phyloP scores from a whole-genome alignment of 441 rosid genomes.

The Pelargonium citronellum region DNA sequence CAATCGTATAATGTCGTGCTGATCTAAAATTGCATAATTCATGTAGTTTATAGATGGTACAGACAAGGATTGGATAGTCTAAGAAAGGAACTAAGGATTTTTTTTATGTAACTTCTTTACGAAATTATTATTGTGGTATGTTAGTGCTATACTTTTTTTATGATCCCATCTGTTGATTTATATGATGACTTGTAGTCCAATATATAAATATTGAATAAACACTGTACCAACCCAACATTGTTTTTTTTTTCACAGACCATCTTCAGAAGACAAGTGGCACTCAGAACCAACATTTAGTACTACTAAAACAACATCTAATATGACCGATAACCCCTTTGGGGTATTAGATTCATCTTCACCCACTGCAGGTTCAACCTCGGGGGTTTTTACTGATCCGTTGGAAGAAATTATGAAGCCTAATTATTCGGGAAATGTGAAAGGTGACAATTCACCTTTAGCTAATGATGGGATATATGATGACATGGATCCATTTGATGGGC shows the following conservation, averaged over 20 bases:
- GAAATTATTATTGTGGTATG: not conserved
- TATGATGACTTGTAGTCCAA: not conserved
- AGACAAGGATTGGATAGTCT: not conserved
- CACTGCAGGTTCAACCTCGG: conserved; percentile 30
- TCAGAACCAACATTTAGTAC: conserved; percentile 36
- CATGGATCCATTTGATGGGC: conserved; percentile 51
- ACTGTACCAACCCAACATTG: not conserved
- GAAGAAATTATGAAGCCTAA: conserved; percentile 51
- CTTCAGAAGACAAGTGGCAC: not conserved
- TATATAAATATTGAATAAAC: not conserved
- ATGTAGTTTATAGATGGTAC: not conserved
- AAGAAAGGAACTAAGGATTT: not conserved
- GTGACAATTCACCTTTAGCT: conserved; percentile 36
- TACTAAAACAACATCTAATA: conserved; percentile 36
- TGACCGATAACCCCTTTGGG: conserved; percentile 63
- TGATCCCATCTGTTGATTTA: not conserved
- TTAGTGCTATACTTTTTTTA: not conserved
- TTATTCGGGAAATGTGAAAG: conserved; percentile 43
- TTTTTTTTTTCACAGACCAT: not conserved
- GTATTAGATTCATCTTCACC: conserved; percentile 50
- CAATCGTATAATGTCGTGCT: not conserved
- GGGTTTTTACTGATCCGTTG: conserved; percentile 44
- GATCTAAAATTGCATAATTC: not conserved
- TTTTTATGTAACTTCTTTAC: not conserved
- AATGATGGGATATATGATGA: conserved; percentile 50